A percentile compares a stretch with the other conserved stretches of the same genome.
These are phyloP conservation scores for Mytilinidion resinicola DNA, from an alignment of 495 filamentous ascomycete genomes.

Conservation along the genomic window DNA sequence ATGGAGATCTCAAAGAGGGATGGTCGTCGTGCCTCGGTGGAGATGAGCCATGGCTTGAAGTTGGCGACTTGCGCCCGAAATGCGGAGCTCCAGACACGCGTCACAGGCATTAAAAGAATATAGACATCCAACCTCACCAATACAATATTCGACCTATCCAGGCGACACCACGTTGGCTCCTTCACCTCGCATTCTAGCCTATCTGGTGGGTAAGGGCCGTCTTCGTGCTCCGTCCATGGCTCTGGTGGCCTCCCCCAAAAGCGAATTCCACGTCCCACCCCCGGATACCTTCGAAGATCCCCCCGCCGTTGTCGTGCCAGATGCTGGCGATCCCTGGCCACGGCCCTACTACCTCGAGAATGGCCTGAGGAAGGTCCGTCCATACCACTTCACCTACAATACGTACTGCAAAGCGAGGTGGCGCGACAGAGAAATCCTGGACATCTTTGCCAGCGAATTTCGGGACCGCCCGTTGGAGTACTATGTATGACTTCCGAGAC, in stretches of 20 bases:
- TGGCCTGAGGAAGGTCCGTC: slow-evolving; percentile 72
- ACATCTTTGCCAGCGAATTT: slow-evolving; percentile 81
- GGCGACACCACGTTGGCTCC: slow-evolving; percentile 45
- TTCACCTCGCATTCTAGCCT: slow-evolving; percentile 53
- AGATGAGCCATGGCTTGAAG: too few relatives aligned
- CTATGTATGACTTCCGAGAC: slow-evolving; percentile 51
- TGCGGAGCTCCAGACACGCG: too few relatives aligned
- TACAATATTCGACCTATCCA: too few relatives aligned
- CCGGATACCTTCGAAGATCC: slow-evolving; percentile 29
- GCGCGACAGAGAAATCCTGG: slow-evolving; percentile 66
- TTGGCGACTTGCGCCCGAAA: too few relatives aligned
- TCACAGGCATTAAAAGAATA: neutral
- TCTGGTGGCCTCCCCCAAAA: slow-evolving; percentile 40
- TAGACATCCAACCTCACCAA: neutral
- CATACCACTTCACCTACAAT: slow-evolving; percentile 92
- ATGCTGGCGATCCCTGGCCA: slow-evolving; percentile 59
- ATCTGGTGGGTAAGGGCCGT: slow-evolving; percentile 51
- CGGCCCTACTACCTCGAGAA: slow-evolving; percentile 71
- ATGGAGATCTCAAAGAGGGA: too few relatives aligned
- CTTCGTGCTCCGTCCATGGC: slow-evolving; percentile 47
- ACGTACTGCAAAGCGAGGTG: slow-evolving; percentile 88
- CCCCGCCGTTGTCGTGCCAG: slow-evolving; percentile 51
- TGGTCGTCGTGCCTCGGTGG: too few relatives aligned
- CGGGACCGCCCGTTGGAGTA: slow-evolving; percentile 80
- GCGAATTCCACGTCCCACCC: slow-evolving; percentile 14